phyloP scores from a whole-genome alignment of 805 yeast genomes.

The Suhomyces kilbournensis region DNA sequence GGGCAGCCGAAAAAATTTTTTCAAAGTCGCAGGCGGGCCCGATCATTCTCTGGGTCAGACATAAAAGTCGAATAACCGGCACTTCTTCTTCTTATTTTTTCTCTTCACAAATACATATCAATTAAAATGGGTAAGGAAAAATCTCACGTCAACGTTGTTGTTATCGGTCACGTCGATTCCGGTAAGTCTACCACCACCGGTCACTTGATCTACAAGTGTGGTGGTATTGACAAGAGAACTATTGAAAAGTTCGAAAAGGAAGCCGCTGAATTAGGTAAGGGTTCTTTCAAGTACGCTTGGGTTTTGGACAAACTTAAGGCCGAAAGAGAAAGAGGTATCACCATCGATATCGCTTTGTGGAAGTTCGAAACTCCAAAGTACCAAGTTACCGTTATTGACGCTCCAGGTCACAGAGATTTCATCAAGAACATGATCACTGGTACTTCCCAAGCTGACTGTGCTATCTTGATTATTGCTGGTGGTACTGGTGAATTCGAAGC shows the following conservation, averaged over 20 bases:
- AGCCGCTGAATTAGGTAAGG: conserved; percentile 96
- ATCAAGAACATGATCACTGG: conserved; percentile 95
- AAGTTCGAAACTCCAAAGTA: conserved; percentile 89
- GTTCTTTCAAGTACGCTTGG: conserved; percentile 98
- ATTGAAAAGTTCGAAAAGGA: conserved; percentile 97
- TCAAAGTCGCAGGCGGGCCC: conserved; percentile 5
- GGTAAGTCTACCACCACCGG: conserved; percentile 96
- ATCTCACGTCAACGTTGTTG: conserved; percentile 99
- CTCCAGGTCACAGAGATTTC: conserved; percentile 97
- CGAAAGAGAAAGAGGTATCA: conserved; percentile 96
- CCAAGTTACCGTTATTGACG: conserved; percentile 88
- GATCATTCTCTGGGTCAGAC: conserved; percentile 1
- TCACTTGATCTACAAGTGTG: conserved; percentile 98
- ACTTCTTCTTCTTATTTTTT: conserved; percentile 10
- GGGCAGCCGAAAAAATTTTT: conserved; percentile 1
- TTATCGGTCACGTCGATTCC: conserved; percentile 99
- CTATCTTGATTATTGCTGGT: conserved; percentile 86
- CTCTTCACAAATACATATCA: conserved; percentile 9
- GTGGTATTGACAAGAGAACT: conserved; percentile 99
- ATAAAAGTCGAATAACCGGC: conserved; percentile 4
- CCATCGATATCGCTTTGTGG: conserved; percentile 91
- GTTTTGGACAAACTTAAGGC: conserved; percentile 93
- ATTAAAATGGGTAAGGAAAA: conserved; percentile 81
- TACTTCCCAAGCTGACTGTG: conserved; percentile 92
- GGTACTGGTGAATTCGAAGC: conserved; percentile 95